Evolutionary conservation across 2,329 filamentous ascomycete genomes (phyloP).

Genomic region (Stagonosporopsis cucurbitacearum): DNA sequence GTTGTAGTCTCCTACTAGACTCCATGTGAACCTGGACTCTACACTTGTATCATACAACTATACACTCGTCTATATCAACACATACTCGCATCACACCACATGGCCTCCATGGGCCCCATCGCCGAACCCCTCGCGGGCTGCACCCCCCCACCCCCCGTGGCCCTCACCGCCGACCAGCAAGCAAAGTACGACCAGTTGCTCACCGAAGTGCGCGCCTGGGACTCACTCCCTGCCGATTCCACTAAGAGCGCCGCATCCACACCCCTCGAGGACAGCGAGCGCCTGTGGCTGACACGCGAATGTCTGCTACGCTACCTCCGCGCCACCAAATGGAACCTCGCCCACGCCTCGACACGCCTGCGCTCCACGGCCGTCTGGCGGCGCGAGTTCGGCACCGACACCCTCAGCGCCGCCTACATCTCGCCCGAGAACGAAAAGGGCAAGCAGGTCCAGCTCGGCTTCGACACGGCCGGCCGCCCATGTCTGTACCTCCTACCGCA

Average conservation of each 20-base stretch:
- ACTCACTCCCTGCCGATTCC: conserved; percentile 68
- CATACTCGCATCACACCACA: too few relatives aligned
- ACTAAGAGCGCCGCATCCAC: conserved; percentile 64
- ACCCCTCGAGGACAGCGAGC: conserved; percentile 78
- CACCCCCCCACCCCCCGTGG: conserved; percentile 62
- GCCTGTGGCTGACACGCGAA: conserved; percentile 88
- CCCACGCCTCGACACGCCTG: conserved; percentile 79
- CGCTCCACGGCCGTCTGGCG: conserved; percentile 85
- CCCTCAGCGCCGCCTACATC: conserved; percentile 83
- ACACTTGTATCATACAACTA: too few relatives aligned
- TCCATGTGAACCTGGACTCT: too few relatives aligned
- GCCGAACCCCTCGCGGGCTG: conserved; percentile 54
- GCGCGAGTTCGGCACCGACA: conserved; percentile 81
- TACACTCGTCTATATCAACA: too few relatives aligned
- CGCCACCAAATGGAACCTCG: conserved; percentile 83
- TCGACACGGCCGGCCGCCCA: conserved; percentile 82
- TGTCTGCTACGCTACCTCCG: conserved; percentile 92
- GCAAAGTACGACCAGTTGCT: conserved; percentile 82
- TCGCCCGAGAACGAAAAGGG: conserved; percentile 94
- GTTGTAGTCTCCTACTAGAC: too few relatives aligned
- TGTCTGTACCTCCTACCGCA: conserved; percentile 91
- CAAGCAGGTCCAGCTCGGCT: conserved; percentile 90
- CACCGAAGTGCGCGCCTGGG: conserved; percentile 72
- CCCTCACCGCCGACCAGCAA: conserved; percentile 77
- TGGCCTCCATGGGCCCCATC: conserved; percentile 44